Evolutionary conservation across 495 filamentous ascomycete genomes (phyloP), one percentile per base, ranked within the genome.

Genomic region (Penicillium nucicola): DNA sequence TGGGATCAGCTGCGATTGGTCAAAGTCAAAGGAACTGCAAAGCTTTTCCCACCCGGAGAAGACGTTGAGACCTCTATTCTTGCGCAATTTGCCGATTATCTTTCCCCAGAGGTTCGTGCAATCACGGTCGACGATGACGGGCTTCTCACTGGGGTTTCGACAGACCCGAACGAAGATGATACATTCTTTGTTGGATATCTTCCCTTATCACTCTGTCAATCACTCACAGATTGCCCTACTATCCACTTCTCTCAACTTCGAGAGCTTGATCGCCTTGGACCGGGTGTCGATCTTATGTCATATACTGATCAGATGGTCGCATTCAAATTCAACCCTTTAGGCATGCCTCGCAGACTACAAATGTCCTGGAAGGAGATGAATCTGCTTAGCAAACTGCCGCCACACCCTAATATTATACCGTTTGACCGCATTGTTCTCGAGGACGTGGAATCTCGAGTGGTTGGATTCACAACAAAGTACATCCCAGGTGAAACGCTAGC

Each of bases 401-500:
- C n/a, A n/a, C n/a, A n/a, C n/a, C n/a, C n/a, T n/a, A n/a, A n/a
- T n/a, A n/a, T n/a, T n/a, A n/a, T n/a, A n/a, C n/a, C n/a, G n/a
- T n/a, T n/a, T n/a, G n/a, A n/a, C n/a, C n/a, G n/a, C n/a, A n/a
- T n/a, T n/a, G n/a, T n/a, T n/a, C n/a, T n/a, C n/a, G n/a, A n/a
- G n/a, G n/a, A n/a, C n/a, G n/a, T 34, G 28, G 58, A 68, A 41
- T 61, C 56, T 51, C 53, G 58, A 3, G 61, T 76, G 5, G 56
- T 74, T 44, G 65, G 72, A 20, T 74, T 76, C 46, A 76, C 67
- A 39, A 68, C 52, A 8, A 53, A 55, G 14, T 72, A 66, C 45
- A 62, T 75, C 20, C 48, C 61, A 45, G 67, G 65, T 19, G 61
- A 57, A 30, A 67, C 45, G n/a, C 49, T 72, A 11, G 54, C 52